These are phyloP conservation scores for Clonostachys sp. DNA, from an alignment of 2,329 filamentous ascomycete species.

Conservation along the genomic window DNA sequence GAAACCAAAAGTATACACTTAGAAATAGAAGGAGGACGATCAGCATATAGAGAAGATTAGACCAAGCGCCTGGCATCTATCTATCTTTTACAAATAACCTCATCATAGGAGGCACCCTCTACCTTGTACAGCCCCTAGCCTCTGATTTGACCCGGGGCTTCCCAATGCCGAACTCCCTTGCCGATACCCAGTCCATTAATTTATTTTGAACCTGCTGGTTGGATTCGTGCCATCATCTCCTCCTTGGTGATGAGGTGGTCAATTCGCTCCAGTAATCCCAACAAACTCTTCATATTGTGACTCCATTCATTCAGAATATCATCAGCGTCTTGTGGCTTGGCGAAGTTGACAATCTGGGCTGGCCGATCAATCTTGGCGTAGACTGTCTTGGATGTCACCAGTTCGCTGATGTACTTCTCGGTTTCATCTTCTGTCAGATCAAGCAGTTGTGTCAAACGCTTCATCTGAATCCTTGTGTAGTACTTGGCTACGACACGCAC, in stretches of 20 bases:
- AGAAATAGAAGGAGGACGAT: constrained; percentile 7
- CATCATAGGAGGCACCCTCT: constrained; percentile 4
- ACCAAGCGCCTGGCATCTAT: neutral
- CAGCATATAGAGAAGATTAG: neutral
- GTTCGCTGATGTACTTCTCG: constrained; percentile 96
- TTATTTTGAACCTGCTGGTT: constrained; percentile 50
- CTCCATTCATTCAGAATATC: constrained; percentile 99
- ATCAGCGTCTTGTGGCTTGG: constrained; percentile 90
- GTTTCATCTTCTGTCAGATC: constrained; percentile 94
- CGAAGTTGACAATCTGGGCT: constrained; percentile 87
- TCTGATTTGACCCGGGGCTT: neutral
- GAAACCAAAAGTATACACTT: constrained; percentile 10
- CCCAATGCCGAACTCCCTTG: neutral
- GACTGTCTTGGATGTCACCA: constrained; percentile 96
- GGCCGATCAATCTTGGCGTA: constrained; percentile 97
- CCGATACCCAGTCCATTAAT: constrained; percentile 1
- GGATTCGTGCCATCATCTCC: constrained; percentile 99
- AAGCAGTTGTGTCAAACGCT: constrained; percentile 82
- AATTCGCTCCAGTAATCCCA: constrained; percentile 82
- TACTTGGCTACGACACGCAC: constrained; percentile 97
- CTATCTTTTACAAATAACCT: constrained; percentile 1
- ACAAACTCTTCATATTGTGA: constrained; percentile 90
- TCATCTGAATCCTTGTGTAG: constrained; percentile 95
- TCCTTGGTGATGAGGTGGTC: constrained; percentile 99
- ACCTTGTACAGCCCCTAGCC: constrained; percentile 1